Conservation (phyloP, 768 basidiomycete species). For the Cyclocybe aegerita region DNA sequence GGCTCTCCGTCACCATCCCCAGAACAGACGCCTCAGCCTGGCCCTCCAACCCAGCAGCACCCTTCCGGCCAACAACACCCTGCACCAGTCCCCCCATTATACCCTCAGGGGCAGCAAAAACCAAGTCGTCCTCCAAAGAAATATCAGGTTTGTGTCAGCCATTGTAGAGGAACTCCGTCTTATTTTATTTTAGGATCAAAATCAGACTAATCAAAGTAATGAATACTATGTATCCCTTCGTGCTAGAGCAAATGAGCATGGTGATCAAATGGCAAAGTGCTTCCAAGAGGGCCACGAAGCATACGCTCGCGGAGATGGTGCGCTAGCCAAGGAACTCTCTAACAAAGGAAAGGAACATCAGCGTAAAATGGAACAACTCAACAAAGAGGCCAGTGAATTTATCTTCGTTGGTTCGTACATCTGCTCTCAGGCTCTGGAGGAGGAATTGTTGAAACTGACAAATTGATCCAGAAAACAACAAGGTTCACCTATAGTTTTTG, state of each 20-base stretch:
- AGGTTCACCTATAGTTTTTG: slow-evolving; percentile 32
- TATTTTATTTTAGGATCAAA: slow-evolving; percentile 39
- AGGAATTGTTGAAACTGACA: neutral
- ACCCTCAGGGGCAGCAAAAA: slow-evolving; percentile 3
- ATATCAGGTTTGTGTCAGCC: slow-evolving; percentile 5
- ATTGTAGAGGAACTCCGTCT: neutral
- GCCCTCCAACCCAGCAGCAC: slow-evolving; percentile 9
- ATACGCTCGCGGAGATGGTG: slow-evolving; percentile 72
- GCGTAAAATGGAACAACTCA: slow-evolving; percentile 72
- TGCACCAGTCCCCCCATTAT: neutral
- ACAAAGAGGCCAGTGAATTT: slow-evolving; percentile 83
- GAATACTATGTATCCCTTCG: slow-evolving; percentile 70
- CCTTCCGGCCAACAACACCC: slow-evolving; percentile 15
- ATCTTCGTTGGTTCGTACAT: slow-evolving; percentile 69
- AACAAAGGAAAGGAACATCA: slow-evolving; percentile 80
- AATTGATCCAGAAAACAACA: slow-evolving; percentile 65
- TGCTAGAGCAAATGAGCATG: slow-evolving; percentile 73
- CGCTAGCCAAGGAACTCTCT: slow-evolving; percentile 77
- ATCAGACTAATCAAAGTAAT: slow-evolving; percentile 67
- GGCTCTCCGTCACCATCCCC: slow-evolving; percentile 10
- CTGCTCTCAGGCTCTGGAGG: slow-evolving; percentile 1
- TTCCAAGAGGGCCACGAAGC: slow-evolving; percentile 77
- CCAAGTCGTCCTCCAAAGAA: slow-evolving; percentile 1
- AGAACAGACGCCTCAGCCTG: slow-evolving; percentile 14
- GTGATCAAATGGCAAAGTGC: slow-evolving; percentile 71